Evolutionary conservation across 1,284 basidiomycete genomes (phyloP), one percentile per base, ranked within the genome.

Genomic region (Ceratobasidium sp.): DNA sequence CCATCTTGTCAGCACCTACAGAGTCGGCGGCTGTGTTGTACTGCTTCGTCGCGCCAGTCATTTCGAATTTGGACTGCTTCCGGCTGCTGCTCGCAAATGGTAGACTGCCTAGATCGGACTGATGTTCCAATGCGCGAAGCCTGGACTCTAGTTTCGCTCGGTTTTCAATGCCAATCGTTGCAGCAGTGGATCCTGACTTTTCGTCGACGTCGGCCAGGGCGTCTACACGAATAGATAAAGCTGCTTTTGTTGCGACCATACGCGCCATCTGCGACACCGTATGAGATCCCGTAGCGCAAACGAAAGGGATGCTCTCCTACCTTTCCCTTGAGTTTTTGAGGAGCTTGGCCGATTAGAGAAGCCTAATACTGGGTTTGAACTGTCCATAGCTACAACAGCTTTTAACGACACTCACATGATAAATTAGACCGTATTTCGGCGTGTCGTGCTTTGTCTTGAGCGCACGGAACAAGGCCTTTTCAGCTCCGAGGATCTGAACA

Each of bases 381-480:
- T 43, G 77, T 43, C 77, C 24, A 76, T 37, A 27, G 56, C 9
- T 6, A 54, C 46, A 19, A 19, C 48, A 74, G 5, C 74, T 53
- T 59, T 54, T 22, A 1, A 27, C 8, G 37, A 37, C 1, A 85
- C 88, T 53, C 81, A 93, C 92, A 85, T 98, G 96, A 84, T 97
- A 98, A 80, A 98, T 98, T 64, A 98, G 86, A 79, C 96, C 96
- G 81, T 98, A 98, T 84, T 99, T 99, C 63, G 96, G 97, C 75
- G 97, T 98, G 84, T 98, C 96, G 81, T 98, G 96, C 84, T 98
- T 99, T 75, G 98, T 98, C 86, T 99, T 99, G 78, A 99, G 86
- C 3, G 97, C 98, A 77, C 98, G 88, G 89, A 99, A 99, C 63
- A 99, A 88, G 7, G 97, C 97, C 85, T 99, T 99, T 84, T 99